These are phyloP conservation scores for Xerocomus brunneocitrinus DNA, from an alignment of 768 basidiomycete species.

Conservation along the genomic window DNA sequence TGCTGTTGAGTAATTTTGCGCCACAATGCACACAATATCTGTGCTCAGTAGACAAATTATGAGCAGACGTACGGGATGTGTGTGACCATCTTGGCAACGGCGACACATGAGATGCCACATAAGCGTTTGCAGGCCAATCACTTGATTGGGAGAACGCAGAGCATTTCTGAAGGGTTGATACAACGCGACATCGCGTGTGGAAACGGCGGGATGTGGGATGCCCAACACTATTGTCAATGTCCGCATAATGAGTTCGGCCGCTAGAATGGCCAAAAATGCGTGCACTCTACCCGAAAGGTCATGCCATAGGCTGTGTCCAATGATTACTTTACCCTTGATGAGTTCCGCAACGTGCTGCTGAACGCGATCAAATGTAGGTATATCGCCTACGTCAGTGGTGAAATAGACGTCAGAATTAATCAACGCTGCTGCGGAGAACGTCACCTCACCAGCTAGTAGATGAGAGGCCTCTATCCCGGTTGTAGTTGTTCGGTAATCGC, in stretches of 20 bases:
- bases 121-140: conserved; percentile 72
- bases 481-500: conserved; percentile 66
- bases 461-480: conserved; percentile 50
- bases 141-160: conserved; percentile 58
- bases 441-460: conserved; percentile 36
- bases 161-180: conserved; percentile 78
- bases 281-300: conserved; percentile 63
- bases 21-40: conserved; percentile 1
- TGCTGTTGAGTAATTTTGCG: conserved; percentile 10
- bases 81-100: conserved; percentile 66
- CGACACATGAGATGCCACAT: conserved; percentile 81
- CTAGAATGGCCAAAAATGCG: background rate
- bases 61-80: conserved; percentile 58
- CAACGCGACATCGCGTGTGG: conserved; percentile 75
- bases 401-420: conserved; percentile 1
- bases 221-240: conserved; percentile 54
- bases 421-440: background rate
- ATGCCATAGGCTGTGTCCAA: conserved; percentile 78
- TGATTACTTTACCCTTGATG: conserved; percentile 65
- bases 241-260: conserved; percentile 12
- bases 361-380: conserved; percentile 55
- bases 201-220: conserved; percentile 72
- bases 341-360: conserved; percentile 62
- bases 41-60: background rate
- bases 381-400: conserved; percentile 25